Conservation (phyloP, 768 basidiomycete genomes). For the Lepiota venenata region DNA sequence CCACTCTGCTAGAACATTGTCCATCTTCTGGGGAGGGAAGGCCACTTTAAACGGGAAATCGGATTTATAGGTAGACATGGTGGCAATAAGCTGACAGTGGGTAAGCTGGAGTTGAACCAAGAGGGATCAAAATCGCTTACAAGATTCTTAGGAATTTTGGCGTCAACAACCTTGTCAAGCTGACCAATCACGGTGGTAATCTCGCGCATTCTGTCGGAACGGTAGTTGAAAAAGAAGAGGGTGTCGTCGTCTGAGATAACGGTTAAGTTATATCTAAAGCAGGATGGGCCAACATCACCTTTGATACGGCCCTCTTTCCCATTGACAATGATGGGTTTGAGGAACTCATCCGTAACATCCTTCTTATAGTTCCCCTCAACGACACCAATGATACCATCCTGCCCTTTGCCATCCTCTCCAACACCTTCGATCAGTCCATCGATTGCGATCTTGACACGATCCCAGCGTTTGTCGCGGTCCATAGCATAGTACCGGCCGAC, state of each 20-base stretch:
- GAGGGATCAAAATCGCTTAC: slow-evolving; percentile 36
- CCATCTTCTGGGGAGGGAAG: slow-evolving; percentile 93
- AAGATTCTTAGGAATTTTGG: slow-evolving; percentile 75
- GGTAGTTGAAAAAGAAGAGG: slow-evolving; percentile 96
- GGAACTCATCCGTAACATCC: slow-evolving; percentile 91
- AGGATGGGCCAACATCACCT: slow-evolving; percentile 39
- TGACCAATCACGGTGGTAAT: slow-evolving; percentile 78
- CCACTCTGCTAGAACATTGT: slow-evolving; percentile 94
- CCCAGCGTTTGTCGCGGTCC: slow-evolving; percentile 98
- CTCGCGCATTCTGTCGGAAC: slow-evolving; percentile 95
- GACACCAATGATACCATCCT: slow-evolving; percentile 56
- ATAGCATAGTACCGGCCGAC: slow-evolving; percentile 94
- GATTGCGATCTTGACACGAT: slow-evolving; percentile 85
- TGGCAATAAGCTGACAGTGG: slow-evolving; percentile 66
- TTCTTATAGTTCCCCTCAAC: slow-evolving; percentile 78
- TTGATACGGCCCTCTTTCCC: slow-evolving; percentile 78
- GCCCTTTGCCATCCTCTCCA: slow-evolving; percentile 45
- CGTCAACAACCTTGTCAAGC: slow-evolving; percentile 81
- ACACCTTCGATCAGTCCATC: slow-evolving; percentile 81
- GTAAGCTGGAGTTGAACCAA: background rate
- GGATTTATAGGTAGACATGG: slow-evolving; percentile 91
- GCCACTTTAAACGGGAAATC: slow-evolving; percentile 89
- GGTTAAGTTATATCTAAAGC: background rate
- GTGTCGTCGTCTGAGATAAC: slow-evolving; percentile 71
- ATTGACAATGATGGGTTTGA: slow-evolving; percentile 91